phyloP scores from a whole-genome alignment of 2,329 filamentous ascomycete genomes.

The Aspergillus clavatus region DNA sequence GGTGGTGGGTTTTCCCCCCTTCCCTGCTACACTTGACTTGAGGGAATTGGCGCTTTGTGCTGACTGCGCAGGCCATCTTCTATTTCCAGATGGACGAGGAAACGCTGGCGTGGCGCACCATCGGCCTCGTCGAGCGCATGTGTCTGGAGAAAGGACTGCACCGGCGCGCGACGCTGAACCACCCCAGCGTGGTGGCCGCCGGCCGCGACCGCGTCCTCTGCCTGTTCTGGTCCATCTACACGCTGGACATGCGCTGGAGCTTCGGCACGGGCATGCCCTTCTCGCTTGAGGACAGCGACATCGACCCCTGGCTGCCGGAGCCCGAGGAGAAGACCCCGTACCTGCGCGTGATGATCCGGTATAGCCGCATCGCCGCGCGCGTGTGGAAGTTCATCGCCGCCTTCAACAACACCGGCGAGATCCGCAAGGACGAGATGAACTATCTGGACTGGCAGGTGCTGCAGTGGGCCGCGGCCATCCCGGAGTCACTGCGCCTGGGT shows the following conservation, averaged over 20 bases:
- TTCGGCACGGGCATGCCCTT: slow-evolving; percentile 85
- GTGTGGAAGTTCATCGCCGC: slow-evolving; percentile 80
- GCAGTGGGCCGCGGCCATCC: slow-evolving; percentile 72
- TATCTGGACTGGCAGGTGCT: slow-evolving; percentile 76
- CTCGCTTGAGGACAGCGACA: slow-evolving; percentile 74
- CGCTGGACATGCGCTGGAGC: slow-evolving; percentile 82
- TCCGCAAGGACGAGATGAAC: slow-evolving; percentile 70
- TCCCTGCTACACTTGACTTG: too few species aligned
- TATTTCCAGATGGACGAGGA: slow-evolving; percentile 85
- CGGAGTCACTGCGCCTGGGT: slow-evolving; percentile 57
- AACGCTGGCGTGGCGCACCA: slow-evolving; percentile 79
- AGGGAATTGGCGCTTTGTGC: too few species aligned
- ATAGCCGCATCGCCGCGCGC: slow-evolving; percentile 74
- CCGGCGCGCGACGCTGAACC: slow-evolving; percentile 65
- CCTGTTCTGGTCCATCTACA: slow-evolving; percentile 82
- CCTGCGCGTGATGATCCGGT: slow-evolving; percentile 78
- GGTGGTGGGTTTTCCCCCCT: slow-evolving; percentile 21
- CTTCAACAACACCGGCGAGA: slow-evolving; percentile 59
- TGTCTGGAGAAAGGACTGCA: slow-evolving; percentile 80
- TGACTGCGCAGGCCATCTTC: slow-evolving; percentile 57
- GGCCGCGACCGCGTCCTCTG: slow-evolving; percentile 65
- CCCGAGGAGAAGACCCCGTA: slow-evolving; percentile 63
- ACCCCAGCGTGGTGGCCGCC: slow-evolving; percentile 59
- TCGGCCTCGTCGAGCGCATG: slow-evolving; percentile 74
- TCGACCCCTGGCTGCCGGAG: slow-evolving; percentile 71